Evolutionary conservation across 108 stramenopile genomes (phyloP).

Genomic region (Hondaea fermentalgiana): DNA sequence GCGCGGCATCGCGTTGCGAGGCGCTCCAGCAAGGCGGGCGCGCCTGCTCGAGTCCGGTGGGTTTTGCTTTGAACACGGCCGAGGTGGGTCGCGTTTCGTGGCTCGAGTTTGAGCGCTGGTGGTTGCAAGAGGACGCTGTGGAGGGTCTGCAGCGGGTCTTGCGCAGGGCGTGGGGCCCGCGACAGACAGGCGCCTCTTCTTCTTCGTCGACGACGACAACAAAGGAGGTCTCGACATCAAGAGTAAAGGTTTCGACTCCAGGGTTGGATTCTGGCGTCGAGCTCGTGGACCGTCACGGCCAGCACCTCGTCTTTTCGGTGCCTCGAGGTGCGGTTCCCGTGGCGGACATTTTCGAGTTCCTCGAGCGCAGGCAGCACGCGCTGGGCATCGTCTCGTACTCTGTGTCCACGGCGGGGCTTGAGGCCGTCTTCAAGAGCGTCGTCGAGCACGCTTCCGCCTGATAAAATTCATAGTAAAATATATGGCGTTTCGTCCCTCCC

Average conservation of each 20-base stretch:
- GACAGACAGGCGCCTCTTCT: too few relatives aligned
- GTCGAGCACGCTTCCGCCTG: not conserved
- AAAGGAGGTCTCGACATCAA: too few relatives aligned
- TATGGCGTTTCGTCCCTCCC: too few relatives aligned
- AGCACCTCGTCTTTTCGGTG: not conserved
- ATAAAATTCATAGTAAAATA: too few relatives aligned
- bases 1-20: not conserved
- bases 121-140: not conserved
- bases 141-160: not conserved
- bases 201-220: too few relatives aligned
- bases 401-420: not conserved
- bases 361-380: not conserved
- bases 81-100: not conserved
- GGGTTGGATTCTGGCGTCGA: not conserved
- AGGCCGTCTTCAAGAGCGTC: not conserved
- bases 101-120: conserved; percentile 5
- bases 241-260: too few relatives aligned
- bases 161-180: too few relatives aligned
- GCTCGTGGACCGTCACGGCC: not conserved
- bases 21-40: not conserved
- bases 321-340: not conserved
- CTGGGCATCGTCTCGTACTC: not conserved
- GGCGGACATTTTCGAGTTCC: conserved; percentile 8
- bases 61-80: not conserved
- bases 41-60: not conserved